Evolutionary conservation across 257 asterid genomes (phyloP).

Genomic region (Solanum chilense): DNA sequence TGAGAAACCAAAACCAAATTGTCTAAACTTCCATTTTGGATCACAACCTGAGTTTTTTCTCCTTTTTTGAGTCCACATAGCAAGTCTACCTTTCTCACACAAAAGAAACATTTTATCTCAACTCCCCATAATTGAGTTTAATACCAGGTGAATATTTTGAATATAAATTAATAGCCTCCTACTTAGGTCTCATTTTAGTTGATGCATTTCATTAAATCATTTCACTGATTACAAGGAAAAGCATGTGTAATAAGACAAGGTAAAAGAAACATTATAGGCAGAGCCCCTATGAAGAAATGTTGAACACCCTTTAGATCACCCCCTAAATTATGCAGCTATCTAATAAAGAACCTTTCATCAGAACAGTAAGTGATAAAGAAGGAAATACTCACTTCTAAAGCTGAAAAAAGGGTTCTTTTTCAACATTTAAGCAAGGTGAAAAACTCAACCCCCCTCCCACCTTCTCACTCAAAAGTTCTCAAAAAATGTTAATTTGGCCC

Average conservation of each 20-base stretch:
- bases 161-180: not conserved
- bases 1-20: no score
- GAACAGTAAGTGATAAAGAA: not conserved
- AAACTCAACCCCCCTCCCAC: not conserved
- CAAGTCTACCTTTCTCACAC: not conserved
- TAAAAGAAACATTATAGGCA: not conserved
- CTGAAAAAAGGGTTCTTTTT: not conserved
- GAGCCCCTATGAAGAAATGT: not conserved
- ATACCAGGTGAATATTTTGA: not conserved
- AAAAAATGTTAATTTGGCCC: not conserved
- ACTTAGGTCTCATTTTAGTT: not conserved
- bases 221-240: not conserved
- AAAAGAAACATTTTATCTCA: not conserved
- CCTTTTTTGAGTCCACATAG: not conserved
- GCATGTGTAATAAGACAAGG: not conserved
- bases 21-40: no score
- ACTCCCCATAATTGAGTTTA: not conserved
- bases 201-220: not conserved
- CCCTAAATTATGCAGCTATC: not conserved
- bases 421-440: conserved; percentile 1
- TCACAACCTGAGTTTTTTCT: no score
- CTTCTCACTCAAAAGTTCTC: not conserved
- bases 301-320: not conserved
- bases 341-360: conserved; percentile 5
- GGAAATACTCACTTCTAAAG: not conserved